These are phyloP conservation scores for Medicago truncatula DNA, from an alignment of 306 rosid species.

Conservation along the genomic window MtrunA17r5.0-ANR NC_053042.1:45151001-45151500, in stretches of 20 bases:
- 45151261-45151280: slow-evolving; percentile 80
- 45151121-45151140: neutral
- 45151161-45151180: neutral
- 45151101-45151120: neutral
- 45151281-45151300: slow-evolving; percentile 70
- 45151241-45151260: slow-evolving; percentile 67
- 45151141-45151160: neutral
- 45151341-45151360: slow-evolving; percentile 47
- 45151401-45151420: slow-evolving; percentile 70
- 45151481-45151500: slow-evolving; percentile 12
- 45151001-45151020: neutral
- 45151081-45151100: neutral
- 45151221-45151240: slow-evolving; percentile 46
- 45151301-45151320: slow-evolving; percentile 70
- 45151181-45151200: neutral
- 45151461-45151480: slow-evolving; percentile 72
- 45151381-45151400: slow-evolving; percentile 68
- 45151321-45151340: slow-evolving; percentile 85
- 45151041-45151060: neutral
- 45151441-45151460: slow-evolving; percentile 90
- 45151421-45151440: slow-evolving; percentile 79
- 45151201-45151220: slow-evolving; percentile 7
- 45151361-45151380: slow-evolving; percentile 83
- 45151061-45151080: neutral
- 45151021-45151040: neutral